phyloP scores from a whole-genome alignment of 768 basidiomycete species.

The Trametopsis cervina region DNA sequence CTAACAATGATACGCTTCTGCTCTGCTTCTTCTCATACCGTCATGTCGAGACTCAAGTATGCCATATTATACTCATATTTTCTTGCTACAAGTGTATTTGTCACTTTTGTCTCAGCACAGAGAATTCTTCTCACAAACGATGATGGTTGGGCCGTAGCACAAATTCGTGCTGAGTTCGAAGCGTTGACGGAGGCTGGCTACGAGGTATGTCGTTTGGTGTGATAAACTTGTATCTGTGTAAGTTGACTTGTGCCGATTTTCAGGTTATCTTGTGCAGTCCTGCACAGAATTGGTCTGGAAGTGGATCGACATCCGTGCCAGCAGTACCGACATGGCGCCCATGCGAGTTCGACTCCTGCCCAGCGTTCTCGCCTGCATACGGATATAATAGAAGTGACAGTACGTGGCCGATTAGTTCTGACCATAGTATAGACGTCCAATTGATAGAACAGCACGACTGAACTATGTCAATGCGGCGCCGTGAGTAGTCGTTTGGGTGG shows the following conservation, averaged over 20 bases:
- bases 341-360: constrained; percentile 39
- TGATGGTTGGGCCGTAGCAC: constrained; percentile 40
- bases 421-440: no score
- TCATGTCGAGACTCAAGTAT: no score
- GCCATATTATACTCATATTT: no score
- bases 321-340: constrained; percentile 25
- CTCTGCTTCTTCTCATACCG: no score
- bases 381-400: constrained; percentile 36
- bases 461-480: constrained; percentile 41
- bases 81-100: no score
- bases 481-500: constrained; percentile 12
- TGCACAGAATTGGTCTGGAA: constrained; percentile 39
- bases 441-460: constrained; percentile 25
- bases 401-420: constrained; percentile 22
- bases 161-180: constrained; percentile 35
- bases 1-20: no score
- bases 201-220: constrained; percentile 23
- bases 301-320: constrained; percentile 33
- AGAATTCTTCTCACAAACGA: constrained; percentile 28
- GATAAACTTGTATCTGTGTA: neutral
- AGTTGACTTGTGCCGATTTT: neutral
- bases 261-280: constrained; percentile 42
- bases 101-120: neutral
- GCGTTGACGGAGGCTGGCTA: constrained; percentile 33
- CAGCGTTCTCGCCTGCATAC: constrained; percentile 33